Conservation (phyloP, 139 green algal species). For the Chlamydomonas eustigma region DNA sequence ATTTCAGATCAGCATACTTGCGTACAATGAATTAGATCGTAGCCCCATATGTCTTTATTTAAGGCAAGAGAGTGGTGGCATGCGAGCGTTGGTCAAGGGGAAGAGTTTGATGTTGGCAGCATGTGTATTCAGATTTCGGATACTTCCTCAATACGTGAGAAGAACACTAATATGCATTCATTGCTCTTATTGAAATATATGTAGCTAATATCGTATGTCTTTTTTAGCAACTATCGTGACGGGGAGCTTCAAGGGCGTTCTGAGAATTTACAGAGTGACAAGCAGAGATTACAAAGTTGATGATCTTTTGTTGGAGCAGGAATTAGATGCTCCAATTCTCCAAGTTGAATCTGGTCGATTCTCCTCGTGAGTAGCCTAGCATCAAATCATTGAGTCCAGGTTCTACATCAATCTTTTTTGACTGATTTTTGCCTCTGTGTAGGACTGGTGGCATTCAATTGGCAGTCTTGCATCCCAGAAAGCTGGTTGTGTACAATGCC, state of each 20-base stretch:
- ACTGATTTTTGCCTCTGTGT: too few species aligned
- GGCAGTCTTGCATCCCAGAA: constrained; percentile 58
- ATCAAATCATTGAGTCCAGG: too few species aligned
- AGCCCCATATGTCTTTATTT: constrained; percentile 61
- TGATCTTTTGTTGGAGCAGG: constrained; percentile 46
- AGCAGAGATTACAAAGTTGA: constrained; percentile 44
- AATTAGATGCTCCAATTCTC: constrained; percentile 50
- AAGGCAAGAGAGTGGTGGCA: constrained; percentile 55
- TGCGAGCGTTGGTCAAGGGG: constrained; percentile 31
- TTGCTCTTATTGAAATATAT: too few species aligned
- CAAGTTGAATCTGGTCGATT: constrained; percentile 47
- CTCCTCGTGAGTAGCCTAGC: constrained; percentile 31
- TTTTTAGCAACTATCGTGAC: constrained; percentile 54
- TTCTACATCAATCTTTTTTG: too few species aligned
- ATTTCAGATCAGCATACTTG: too few species aligned
- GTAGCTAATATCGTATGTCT: too few species aligned
- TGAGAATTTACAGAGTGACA: constrained; percentile 50
- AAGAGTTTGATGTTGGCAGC: constrained; percentile 58
- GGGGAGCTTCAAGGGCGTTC: constrained; percentile 54
- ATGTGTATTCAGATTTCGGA: constrained; percentile 39
- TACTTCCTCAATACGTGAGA: not conserved
- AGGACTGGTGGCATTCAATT: constrained; percentile 35
- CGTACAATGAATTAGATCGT: too few species aligned
- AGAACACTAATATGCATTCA: too few species aligned
- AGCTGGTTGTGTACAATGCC: constrained; percentile 51